Percentiles rank a stretch among this genome's conserved stretches.
Conservation (phyloP, 768 basidiomycete species). For the Agaricus sinodeliciosus region DNA sequence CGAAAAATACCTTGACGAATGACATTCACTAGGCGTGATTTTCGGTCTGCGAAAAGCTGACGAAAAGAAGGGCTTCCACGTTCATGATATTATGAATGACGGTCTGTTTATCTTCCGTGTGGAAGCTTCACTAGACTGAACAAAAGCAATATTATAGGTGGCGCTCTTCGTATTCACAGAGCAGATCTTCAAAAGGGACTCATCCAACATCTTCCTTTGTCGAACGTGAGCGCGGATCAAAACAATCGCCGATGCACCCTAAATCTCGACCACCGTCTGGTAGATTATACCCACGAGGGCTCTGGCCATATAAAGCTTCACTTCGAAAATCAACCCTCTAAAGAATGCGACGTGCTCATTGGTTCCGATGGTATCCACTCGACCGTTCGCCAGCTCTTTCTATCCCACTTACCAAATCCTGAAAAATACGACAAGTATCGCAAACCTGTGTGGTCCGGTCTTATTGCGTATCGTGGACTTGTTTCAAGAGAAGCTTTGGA, state of each 20-base stretch:
- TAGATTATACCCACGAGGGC: constrained; percentile 21
- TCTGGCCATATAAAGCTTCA: constrained; percentile 7
- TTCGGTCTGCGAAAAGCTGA: constrained; percentile 25
- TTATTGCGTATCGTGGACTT: constrained; percentile 26
- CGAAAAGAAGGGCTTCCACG: constrained; percentile 21
- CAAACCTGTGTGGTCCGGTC: constrained; percentile 29
- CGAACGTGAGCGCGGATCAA: not conserved
- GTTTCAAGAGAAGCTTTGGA: constrained; percentile 20
- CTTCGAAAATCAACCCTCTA: constrained; percentile 21
- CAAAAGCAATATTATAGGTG: constrained; percentile 14
- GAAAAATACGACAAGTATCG: constrained; percentile 9
- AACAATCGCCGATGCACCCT: constrained; percentile 12
- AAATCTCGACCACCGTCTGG: constrained; percentile 33
- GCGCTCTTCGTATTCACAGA: constrained; percentile 28
- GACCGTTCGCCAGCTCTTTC: constrained; percentile 14
- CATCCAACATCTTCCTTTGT: constrained; percentile 27
- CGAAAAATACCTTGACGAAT: not conserved
- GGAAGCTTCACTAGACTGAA: not conserved
- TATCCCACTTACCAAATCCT: not conserved
- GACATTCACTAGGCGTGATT: not conserved
- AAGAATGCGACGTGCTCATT: constrained; percentile 28
- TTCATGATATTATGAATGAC: constrained; percentile 19
- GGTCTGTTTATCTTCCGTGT: constrained; percentile 9
- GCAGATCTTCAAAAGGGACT: constrained; percentile 38
- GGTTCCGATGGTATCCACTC: constrained; percentile 35